Evolutionary conservation across 768 basidiomycete genomes (phyloP), one percentile per base, ranked within the genome.

Genomic region (Suillus subalutaceus): DNA sequence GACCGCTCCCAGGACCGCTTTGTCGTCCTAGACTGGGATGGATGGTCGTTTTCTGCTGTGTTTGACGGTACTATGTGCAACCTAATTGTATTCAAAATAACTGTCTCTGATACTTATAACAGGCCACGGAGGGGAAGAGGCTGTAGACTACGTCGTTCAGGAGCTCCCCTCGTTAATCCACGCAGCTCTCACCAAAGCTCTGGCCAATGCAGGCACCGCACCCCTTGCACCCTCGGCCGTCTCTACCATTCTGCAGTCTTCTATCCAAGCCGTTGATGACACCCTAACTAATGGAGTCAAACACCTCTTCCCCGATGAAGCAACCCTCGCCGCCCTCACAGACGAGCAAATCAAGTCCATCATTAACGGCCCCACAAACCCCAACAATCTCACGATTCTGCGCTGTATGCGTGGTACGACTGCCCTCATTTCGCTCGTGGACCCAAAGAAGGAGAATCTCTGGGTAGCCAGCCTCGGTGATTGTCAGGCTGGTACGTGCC

Each of bases 391-490:
- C 6, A 77, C 76, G 35, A 74, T 86, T 7, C 68, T 78, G 32
- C 80, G 81, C 46, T 84, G 84, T 73, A 84, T 86, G 81, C 77
- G 82, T 20, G 87, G 86, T 7, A 79, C 82, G 3, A 87, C 86
- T 1, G 84, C 79, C 4, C 77, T 87, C 12, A 71, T 86, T 41
- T 76, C 85, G 6, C 72, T 88, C 35, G 69, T 83, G 12, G 82
- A 86, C 65, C 82, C 85, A 5, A 50, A 64, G 16, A 73, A 69
- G 15, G 74, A 77, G 30, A 82, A 85, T 65, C 67, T 87, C 1
- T 87, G 86, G 85, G 83, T 86, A 15, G 85, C 83, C 4, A 86
- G 84, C 71, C 74, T 87, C 43, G 87, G 87, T 5, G 86, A 88
- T 71, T 85, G 85, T 68, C 80, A 80, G 68, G 85, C 84, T 65